Evolutionary conservation across 2,329 filamentous ascomycete species (phyloP), one percentile per base, ranked within the genome.

Genomic region (Aureobasidium sp.): DNA sequence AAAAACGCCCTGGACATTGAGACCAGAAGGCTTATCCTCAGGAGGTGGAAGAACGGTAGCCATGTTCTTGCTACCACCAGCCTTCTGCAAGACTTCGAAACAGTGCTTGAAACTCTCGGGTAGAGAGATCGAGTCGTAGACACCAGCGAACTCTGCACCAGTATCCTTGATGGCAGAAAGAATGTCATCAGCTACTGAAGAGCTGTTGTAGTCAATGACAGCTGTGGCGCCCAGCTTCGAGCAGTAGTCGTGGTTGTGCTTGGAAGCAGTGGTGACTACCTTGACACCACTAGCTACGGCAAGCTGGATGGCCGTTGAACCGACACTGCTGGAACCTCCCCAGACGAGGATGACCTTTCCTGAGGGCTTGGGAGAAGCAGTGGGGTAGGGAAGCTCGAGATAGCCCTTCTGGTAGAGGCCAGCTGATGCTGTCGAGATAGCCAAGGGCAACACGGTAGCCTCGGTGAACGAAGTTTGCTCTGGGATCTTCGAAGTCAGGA

Each of bases 391-490:
- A 5, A 79, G 71, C 9, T 69, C 73, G 10, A 80, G 72, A 42
- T 73, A 68, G 42, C 72, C 69, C 23, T 71, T 68, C 63, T 72
- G 71, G 70, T 76, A 79, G 15, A 80, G 74, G 29, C 73, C 75
- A n/a, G 71, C 69, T 20, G 75, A 69, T 17, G 78, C 77, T 4
- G 78, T 79, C 27, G 75, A 75, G 61, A 79, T 70, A 23, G 75
- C 75, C 9, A 79, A 70, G 1, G 78, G 78, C 1, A 80, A 72
- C 27, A 79, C 77, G 32, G 71, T 66, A 29, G 73, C 78, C 10
- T 74, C 64, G 10, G 67, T 72, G 67, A 70, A 80, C 53, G 73
- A 69, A 34, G 78, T 64, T 9, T 67, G 68, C 42, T 68, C 66
- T 0, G 78, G 77, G 53, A 80, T 73, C 42, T 73, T 72, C 5